Evolutionary conservation across 495 filamentous ascomycete species (phyloP).

Genomic region (Delitschia confertaspora): DNA sequence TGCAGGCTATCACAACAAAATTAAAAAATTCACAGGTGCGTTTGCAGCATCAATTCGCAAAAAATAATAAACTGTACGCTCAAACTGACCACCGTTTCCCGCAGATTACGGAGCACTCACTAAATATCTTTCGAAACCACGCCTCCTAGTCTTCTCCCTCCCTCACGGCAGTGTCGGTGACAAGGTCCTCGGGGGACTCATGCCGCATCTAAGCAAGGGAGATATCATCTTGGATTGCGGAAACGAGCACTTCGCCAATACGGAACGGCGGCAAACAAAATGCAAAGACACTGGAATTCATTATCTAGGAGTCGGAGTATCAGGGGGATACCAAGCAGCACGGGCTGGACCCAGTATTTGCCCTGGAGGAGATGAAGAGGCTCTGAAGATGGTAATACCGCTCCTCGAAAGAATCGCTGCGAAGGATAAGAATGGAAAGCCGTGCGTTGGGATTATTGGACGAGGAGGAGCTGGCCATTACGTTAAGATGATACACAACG

Average conservation of each 20-base stretch:
- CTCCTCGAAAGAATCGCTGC: constrained; percentile 53
- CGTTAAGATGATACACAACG: constrained; percentile 74
- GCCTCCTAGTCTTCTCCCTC: constrained; percentile 56
- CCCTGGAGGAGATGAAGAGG: constrained; percentile 52
- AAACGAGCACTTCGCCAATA: constrained; percentile 63
- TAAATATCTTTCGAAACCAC: constrained; percentile 26
- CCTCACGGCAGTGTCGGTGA: constrained; percentile 64
- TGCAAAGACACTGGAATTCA: constrained; percentile 46
- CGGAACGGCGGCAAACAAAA: constrained; percentile 53
- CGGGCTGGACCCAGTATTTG: constrained; percentile 56
- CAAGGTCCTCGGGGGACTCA: constrained; percentile 51
- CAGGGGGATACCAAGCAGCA: constrained; percentile 61
- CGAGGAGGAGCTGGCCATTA: constrained; percentile 60
- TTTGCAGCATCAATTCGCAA: constrained; percentile 35
- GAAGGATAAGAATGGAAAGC: constrained; percentile 48
- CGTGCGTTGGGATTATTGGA: constrained; percentile 55
- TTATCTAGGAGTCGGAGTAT: constrained; percentile 63
- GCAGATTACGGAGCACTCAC: constrained; percentile 17
- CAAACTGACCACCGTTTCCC: neutral
- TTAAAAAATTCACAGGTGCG: constrained; percentile 33
- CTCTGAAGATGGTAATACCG: constrained; percentile 53
- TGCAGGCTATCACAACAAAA: constrained; percentile 28
- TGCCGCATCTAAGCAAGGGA: constrained; percentile 46
- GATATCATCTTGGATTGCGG: constrained; percentile 67
- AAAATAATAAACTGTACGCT: constrained; percentile 4